These are phyloP conservation scores for Aspergillus ruber DNA, from an alignment of 2,329 filamentous ascomycete genomes.

Conservation along the genomic window DNA sequence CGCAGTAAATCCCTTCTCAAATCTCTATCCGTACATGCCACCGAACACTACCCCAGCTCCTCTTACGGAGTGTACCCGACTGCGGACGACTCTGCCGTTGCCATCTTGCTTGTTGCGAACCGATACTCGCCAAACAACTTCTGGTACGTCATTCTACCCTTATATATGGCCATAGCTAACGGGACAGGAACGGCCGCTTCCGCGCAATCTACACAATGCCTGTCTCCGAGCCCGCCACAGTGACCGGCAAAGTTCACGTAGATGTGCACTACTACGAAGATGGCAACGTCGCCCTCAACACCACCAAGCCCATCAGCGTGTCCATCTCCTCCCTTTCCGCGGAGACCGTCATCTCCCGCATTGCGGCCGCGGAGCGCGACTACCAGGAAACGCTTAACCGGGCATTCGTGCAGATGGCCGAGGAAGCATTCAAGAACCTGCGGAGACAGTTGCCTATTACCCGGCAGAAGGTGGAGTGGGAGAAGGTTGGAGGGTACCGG, in stretches of 20 bases:
- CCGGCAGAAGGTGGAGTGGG: conserved; percentile 98
- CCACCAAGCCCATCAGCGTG: conserved; percentile 66
- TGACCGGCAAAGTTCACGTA: conserved; percentile 79
- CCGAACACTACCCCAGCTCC: conserved; percentile 81
- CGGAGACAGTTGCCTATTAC: conserved; percentile 92
- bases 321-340: conserved; percentile 57
- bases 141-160: conserved; percentile 55
- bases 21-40: conserved; percentile 65
- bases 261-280: conserved; percentile 99
- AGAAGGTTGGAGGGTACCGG: conserved; percentile 90
- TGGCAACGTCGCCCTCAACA: conserved; percentile 88
- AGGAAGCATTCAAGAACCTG: conserved; percentile 90
- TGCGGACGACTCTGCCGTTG: conserved; percentile 67
- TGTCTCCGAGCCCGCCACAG: conserved; percentile 50
- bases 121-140: conserved; percentile 98
- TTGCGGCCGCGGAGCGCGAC: conserved; percentile 74
- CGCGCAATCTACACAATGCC: conserved; percentile 78
- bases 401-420: conserved; percentile 79
- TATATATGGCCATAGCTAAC: background rate
- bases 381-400: conserved; percentile 95
- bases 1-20: conserved; percentile 76
- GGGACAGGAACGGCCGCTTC: conserved; percentile 83
- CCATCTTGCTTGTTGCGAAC: conserved; percentile 81
- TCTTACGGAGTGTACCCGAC: conserved; percentile 77
- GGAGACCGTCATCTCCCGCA: conserved; percentile 69